Conservation (phyloP, 306 rosid species). For the Myrica gale region DNA sequence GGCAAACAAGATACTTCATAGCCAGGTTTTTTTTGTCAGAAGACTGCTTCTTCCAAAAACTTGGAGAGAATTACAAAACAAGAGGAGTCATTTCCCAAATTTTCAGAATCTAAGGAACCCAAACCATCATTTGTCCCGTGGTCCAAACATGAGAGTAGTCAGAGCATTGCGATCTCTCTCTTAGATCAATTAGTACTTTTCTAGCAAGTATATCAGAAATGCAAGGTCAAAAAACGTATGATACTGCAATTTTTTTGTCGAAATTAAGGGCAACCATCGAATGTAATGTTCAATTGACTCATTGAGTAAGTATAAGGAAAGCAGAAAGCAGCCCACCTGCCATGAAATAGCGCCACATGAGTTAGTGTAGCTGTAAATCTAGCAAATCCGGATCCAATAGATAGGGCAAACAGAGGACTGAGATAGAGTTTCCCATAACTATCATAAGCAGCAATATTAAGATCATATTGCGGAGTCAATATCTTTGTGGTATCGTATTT, state of each 20-base stretch:
- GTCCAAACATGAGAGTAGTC: background rate
- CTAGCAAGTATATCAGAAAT: conserved; percentile 8
- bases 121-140: background rate
- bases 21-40: background rate
- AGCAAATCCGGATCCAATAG: conserved; percentile 93
- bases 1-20: background rate
- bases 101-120: background rate
- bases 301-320: background rate
- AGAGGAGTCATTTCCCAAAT: background rate
- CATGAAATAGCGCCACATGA: conserved; percentile 89
- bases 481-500: conserved; percentile 87
- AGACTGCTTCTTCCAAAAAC: background rate
- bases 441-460: conserved; percentile 66
- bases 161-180: background rate
- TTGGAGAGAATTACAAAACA: background rate
- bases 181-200: background rate
- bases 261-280: conserved; percentile 9
- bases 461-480: conserved; percentile 66
- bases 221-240: background rate
- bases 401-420: conserved; percentile 95
- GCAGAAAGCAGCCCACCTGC: conserved; percentile 53
- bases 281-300: background rate
- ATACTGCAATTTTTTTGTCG: background rate
- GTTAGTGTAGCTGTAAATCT: conserved; percentile 91
- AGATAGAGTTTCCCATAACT: conserved; percentile 86